Percentiles rank a stretch among this genome's conserved stretches.
Conservation (phyloP, 345 rosid genomes). For the Citrus reticulata region DNA sequence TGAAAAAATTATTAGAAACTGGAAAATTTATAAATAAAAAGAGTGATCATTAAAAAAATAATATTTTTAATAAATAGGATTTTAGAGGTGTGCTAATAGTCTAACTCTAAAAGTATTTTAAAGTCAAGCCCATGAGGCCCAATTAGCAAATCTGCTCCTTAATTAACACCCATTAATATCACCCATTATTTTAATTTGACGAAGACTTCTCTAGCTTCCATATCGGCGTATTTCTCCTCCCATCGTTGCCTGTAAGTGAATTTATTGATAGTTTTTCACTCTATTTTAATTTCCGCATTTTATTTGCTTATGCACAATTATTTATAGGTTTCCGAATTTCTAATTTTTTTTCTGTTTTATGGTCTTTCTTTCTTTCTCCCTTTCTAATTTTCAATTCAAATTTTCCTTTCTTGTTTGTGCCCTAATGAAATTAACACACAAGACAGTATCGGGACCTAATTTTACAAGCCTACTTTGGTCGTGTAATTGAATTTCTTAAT, state of each 20-base stretch:
- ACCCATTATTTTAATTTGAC: no score
- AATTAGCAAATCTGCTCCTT: no score
- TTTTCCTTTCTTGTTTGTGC: background rate
- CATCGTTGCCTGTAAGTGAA: background rate
- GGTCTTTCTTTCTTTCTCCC: background rate
- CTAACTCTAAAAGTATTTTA: fast-evolving
- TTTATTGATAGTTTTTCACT: background rate
- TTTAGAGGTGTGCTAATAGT: no score
- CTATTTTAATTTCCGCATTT: no score
- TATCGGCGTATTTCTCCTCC: background rate
- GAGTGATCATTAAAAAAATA: no score
- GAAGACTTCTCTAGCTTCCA: background rate
- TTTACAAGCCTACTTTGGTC: background rate
- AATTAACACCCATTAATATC: no score
- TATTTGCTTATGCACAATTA: no score
- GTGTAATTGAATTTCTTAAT: background rate
- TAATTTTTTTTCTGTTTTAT: no score
- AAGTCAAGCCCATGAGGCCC: no score
- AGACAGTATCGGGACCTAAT: background rate
- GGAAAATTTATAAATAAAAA: no score
- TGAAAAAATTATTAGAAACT: no score
- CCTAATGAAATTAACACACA: background rate
- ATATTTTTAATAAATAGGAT: fast-evolving
- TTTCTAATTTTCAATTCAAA: background rate
- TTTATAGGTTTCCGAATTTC: no score